Conservation (phyloP, 1,284 basidiomycete species). For the Tetrapyrgos nigripes region DNA sequence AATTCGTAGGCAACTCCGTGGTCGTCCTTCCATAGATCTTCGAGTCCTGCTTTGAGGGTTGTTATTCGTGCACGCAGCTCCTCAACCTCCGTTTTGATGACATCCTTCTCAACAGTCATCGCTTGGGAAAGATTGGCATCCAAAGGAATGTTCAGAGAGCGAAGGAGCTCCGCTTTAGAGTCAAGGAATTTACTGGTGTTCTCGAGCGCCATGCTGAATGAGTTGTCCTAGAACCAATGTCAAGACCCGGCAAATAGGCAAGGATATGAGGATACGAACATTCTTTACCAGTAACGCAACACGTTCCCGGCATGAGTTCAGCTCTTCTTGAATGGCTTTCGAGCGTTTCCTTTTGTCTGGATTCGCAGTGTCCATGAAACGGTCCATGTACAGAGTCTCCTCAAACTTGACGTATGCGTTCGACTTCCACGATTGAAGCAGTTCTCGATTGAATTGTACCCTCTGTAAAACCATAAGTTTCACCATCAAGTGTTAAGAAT, state of each 20-base stretch:
- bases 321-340: slow-evolving; percentile 71
- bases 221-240: slow-evolving; percentile 52
- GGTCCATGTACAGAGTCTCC: slow-evolving; percentile 89
- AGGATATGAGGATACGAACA: slow-evolving; percentile 43
- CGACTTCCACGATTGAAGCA: slow-evolving; percentile 90
- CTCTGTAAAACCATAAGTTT: slow-evolving; percentile 55
- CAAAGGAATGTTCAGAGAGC: slow-evolving; percentile 46
- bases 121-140: slow-evolving; percentile 56
- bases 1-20: slow-evolving; percentile 84
- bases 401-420: slow-evolving; percentile 94
- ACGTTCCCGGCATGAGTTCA: slow-evolving; percentile 69
- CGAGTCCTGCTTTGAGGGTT: slow-evolving; percentile 73
- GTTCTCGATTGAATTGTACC: slow-evolving; percentile 95
- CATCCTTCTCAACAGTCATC: slow-evolving; percentile 43
- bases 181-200: slow-evolving; percentile 62
- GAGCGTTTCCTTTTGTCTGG: slow-evolving; percentile 72
- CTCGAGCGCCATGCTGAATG: slow-evolving; percentile 59
- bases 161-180: slow-evolving; percentile 44
- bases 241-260: neutral
- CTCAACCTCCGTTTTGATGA: slow-evolving; percentile 68
- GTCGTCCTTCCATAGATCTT: slow-evolving; percentile 80
- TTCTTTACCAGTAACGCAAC: slow-evolving; percentile 74
- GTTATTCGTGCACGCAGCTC: slow-evolving; percentile 60
- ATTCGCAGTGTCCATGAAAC: slow-evolving; percentile 85
- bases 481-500: neutral